Base-by-base conservation (phyloP, 768 basidiomycete genomes). In the Tricholoma sp. region DNA sequence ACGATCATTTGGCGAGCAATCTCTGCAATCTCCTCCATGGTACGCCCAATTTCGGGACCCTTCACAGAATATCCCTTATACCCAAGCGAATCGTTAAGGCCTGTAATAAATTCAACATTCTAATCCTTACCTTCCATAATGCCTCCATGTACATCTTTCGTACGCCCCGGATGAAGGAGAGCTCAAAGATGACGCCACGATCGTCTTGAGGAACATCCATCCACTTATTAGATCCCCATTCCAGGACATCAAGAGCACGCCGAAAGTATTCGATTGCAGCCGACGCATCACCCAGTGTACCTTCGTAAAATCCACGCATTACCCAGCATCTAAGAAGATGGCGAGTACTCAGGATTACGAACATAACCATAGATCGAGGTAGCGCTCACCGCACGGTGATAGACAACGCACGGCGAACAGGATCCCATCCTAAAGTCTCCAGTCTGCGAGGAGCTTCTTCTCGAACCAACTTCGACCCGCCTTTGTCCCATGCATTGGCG, bases 151-250 rank as follows among this genome's bases (percentile, higher is more conserved):
- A 68, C 20, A 79, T 49, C 28, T 61, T 59, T 44, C 68, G 73
- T n/a, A 78, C 70, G 4, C 74, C 77, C 29, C 76, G 70, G 8
- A 79, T 61, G 59, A 79, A 79, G 2, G 73, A 71, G 2, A 54
- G 37, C 33, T 74, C 69, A 52, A 81, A 81, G 13, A 81, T 72
- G 6, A 61, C 65, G 5, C 80, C 80, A 15, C 75, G 66, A n/a
- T 74, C 70, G 20, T 69, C 61, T n/a, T 36, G 56, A 0, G 72
- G 58, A 8, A 80, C 74, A 57, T 78, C 61, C 33, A 68, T 61
- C 74, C 77, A 81, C 4, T 58, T 54, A 28, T 61, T 59, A 7
- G 64, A 55, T 18, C 81, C 80, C 74, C 78, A 77, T 34, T 75
- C 65, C 4, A 80, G 63, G 12, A 80, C 57, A 11, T 77, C 74